phyloP scores from a whole-genome alignment of 2,329 filamentous ascomycete genomes.

The Chaetomium globosum region DNA sequence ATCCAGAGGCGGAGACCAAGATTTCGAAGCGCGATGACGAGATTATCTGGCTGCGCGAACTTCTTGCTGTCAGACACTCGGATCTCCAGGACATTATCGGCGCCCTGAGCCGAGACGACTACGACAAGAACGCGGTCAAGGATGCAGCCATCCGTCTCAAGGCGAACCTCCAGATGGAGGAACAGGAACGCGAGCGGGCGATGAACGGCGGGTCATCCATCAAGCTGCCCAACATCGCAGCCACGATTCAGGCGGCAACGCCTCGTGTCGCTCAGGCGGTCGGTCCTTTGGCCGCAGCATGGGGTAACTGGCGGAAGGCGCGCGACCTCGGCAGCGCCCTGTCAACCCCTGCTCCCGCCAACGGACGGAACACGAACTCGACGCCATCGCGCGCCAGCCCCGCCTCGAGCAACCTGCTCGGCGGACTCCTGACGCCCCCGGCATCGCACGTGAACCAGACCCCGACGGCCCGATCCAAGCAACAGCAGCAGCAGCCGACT shows the following conservation, averaged over 20 bases:
- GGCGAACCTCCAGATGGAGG: conserved; percentile 96
- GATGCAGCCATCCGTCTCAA: conserved; percentile 91
- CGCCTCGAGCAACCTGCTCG: conserved; percentile 63
- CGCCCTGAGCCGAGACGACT: conserved; percentile 72
- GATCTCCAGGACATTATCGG: conserved; percentile 91
- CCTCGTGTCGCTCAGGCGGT: conserved; percentile 84
- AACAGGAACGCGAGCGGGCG: conserved; percentile 87
- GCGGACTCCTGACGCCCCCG: conserved; percentile 87
- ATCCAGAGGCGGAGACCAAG: conserved; percentile 77
- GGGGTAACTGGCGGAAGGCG: conserved; percentile 87
- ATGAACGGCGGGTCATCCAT: conserved; percentile 69
- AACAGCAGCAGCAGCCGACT: conserved; percentile 53
- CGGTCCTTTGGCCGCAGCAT: conserved; percentile 80
- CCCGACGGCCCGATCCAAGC: conserved; percentile 44
- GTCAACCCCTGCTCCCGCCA: conserved; percentile 48
- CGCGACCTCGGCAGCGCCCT: conserved; percentile 56
- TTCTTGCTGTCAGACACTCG: conserved; percentile 84
- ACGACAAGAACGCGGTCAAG: conserved; percentile 77
- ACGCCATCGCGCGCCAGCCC: conserved; percentile 64
- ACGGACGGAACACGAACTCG: conserved; percentile 47
- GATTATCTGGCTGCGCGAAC: conserved; percentile 90
- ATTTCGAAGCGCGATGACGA: conserved; percentile 91
- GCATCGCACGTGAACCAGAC: conserved; percentile 70
- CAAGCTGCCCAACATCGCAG: conserved; percentile 74
- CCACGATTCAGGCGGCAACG: conserved; percentile 74